Percentiles rank a stretch among this genome's conserved stretches.
Conservation (phyloP, 2,329 filamentous ascomycete species). For the Davidsoniella neocaledoniae region DNA sequence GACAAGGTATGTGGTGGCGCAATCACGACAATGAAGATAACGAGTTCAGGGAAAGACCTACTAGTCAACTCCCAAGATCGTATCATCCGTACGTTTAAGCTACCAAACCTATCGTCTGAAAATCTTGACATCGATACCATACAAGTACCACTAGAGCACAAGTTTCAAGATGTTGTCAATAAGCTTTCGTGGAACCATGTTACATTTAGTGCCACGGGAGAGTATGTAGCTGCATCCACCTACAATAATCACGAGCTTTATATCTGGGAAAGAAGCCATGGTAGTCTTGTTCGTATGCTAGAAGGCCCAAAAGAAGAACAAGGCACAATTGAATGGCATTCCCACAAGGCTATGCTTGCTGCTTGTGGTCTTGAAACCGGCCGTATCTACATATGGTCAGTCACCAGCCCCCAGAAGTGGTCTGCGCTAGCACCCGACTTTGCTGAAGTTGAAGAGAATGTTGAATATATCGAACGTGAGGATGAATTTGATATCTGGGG, state of each 20-base stretch:
- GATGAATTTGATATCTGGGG: slow-evolving; percentile 98
- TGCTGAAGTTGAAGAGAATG: slow-evolving; percentile 93
- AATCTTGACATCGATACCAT: slow-evolving; percentile 72
- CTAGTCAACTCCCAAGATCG: slow-evolving; percentile 89
- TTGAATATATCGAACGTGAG: slow-evolving; percentile 87
- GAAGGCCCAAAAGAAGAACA: slow-evolving; percentile 95
- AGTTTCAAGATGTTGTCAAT: slow-evolving; percentile 96
- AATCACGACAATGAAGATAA: slow-evolving; percentile 74
- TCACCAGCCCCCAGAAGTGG: slow-evolving; percentile 90
- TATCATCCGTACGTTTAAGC: slow-evolving; percentile 79
- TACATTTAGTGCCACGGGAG: slow-evolving; percentile 81
- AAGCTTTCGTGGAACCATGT: slow-evolving; percentile 92
- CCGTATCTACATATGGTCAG: slow-evolving; percentile 89
- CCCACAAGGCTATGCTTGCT: slow-evolving; percentile 67
- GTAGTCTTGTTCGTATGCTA: slow-evolving; percentile 87
- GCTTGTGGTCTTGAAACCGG: slow-evolving; percentile 88
- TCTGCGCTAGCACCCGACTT: slow-evolving; percentile 94
- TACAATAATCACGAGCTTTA: slow-evolving; percentile 99
- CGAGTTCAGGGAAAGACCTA: slow-evolving; percentile 67
- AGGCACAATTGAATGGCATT: slow-evolving; percentile 95
- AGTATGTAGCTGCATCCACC: slow-evolving; percentile 91
- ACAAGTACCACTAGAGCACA: slow-evolving; percentile 84
- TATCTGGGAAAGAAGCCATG: slow-evolving; percentile 89
- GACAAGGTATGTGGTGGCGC: slow-evolving; percentile 76
- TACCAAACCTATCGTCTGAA: slow-evolving; percentile 56